Percentiles rank a stretch among this genome's conserved stretches.
phyloP scores from a whole-genome alignment of 805 yeast genomes.

The Metschnikowia colocasiae region DNA sequence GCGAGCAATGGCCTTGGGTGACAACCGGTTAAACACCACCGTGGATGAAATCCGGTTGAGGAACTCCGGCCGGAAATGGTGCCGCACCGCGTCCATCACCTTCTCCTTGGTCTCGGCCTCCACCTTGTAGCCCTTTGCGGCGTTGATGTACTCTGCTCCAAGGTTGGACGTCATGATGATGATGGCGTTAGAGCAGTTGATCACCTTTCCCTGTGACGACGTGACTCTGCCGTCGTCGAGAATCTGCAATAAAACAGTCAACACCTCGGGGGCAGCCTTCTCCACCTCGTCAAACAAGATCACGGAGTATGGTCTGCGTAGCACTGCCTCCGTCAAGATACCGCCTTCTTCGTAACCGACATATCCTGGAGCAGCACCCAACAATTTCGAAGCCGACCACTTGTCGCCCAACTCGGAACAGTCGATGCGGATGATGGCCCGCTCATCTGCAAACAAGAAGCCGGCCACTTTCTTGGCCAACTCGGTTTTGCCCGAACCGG shows the following conservation, averaged over 20 bases:
- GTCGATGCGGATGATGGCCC: constrained; percentile 95
- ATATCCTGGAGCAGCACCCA: constrained; percentile 95
- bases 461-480: constrained; percentile 96
- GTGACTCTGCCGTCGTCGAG: constrained; percentile 96
- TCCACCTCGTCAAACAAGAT: constrained; percentile 95
- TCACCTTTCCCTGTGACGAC: constrained; percentile 88
- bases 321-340: constrained; percentile 84
- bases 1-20: constrained; percentile 86
- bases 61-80: constrained; percentile 96
- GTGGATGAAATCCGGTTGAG: constrained; percentile 92
- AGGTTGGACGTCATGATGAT: constrained; percentile 95
- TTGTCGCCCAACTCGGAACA: constrained; percentile 96
- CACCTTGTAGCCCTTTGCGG: constrained; percentile 60
- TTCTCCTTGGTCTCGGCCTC: constrained; percentile 64
- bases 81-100: constrained; percentile 80
- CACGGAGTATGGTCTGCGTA: constrained; percentile 94
- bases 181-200: constrained; percentile 89
- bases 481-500: constrained; percentile 98
- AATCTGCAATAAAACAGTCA: constrained; percentile 86
- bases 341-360: constrained; percentile 99
- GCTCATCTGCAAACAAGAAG: constrained; percentile 91
- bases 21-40: constrained; percentile 87
- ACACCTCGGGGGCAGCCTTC: constrained; percentile 97
- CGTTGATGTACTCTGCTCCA: constrained; percentile 86
- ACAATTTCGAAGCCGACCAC: constrained; percentile 88